Evolutionary conservation across 108 stramenopile species (phyloP), one percentile per base, ranked within the genome.

Genomic region (Cylindrotheca closterium): DNA sequence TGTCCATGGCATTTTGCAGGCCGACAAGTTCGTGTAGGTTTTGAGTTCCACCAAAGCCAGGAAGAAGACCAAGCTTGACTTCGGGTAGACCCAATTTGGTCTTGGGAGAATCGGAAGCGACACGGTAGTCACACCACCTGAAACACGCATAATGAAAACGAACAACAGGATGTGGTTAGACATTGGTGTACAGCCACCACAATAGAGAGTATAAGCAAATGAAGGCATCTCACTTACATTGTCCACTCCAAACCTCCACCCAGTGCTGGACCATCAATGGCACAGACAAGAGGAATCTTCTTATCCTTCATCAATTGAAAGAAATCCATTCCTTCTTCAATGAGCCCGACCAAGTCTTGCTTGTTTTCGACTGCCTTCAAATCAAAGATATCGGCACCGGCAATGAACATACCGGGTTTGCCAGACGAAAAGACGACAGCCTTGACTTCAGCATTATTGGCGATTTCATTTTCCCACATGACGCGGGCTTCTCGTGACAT

Each of bases 241-340:
- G 96, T 95, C 95, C 96, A 96, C 67, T 99, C 99, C 60, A 98
- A 73, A 1, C 99, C 99, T n/a, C 99, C 99, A 28, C 99, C 99
- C 4, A 99, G 78, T 18, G 94, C 94, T 7, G 91, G 88, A 22
- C 99, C 99, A 70, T 98, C 80, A 75, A 99, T 98, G 51, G 96
- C 99, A 24, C 85, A 91, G 25, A 99, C 96, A 55, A 98, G 60
- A 5, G 99, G 99, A 22, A 96, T 78, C 26, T 76, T 79, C 78
- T 86, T 89, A 4, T 65, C 47, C 53, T 79, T 77, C 80, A 92
- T 84, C 31, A 64, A 60, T 63, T 89, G 88, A 73, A 96, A 92
- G 54, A 95, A 89, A 10, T 85, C 65, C 56, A 90, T 55, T 46
- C 89, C 81, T 63, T 85, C 84, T 69, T 85, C 88, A 68, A 95